Evolutionary conservation across 352 stramenopile genomes (phyloP).

Genomic region (Pythium apleroticum): DNA sequence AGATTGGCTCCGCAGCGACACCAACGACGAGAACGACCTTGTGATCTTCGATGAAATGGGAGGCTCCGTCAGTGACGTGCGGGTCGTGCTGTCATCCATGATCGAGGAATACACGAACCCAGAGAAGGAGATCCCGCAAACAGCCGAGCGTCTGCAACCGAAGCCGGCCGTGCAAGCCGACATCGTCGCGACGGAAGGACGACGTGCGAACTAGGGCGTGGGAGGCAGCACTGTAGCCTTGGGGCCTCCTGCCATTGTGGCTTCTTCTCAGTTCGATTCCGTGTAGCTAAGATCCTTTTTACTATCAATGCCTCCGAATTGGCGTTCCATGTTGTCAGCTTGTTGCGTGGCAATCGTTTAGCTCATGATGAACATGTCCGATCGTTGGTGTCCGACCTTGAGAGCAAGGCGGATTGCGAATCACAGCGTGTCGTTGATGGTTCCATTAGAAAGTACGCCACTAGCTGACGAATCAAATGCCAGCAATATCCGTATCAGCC

Average conservation of each 20-base stretch:
- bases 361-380: not conserved
- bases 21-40: constrained; percentile 40
- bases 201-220: constrained; percentile 4
- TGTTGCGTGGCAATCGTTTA: not conserved
- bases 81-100: constrained; percentile 55
- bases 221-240: too few relatives aligned
- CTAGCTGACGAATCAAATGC: not conserved
- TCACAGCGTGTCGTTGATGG: not conserved
- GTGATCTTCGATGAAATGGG: constrained; percentile 68
- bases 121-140: constrained; percentile 15
- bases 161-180: not conserved
- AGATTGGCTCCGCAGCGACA: constrained; percentile 48
- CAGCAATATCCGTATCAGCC: not conserved
- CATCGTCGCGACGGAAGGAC: not conserved
- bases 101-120: constrained; percentile 31
- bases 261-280: not conserved
- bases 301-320: not conserved
- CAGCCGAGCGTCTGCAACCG: not conserved
- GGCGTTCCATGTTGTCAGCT: not conserved
- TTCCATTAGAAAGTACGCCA: not conserved
- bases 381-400: not conserved
- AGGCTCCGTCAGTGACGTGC: constrained; percentile 43
- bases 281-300: not conserved
- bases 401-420: too few relatives aligned
- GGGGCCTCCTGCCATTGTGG: not conserved